Base-by-base conservation (phyloP, 2,329 filamentous ascomycete species). In the Diplodia scrobiculata region DNA sequence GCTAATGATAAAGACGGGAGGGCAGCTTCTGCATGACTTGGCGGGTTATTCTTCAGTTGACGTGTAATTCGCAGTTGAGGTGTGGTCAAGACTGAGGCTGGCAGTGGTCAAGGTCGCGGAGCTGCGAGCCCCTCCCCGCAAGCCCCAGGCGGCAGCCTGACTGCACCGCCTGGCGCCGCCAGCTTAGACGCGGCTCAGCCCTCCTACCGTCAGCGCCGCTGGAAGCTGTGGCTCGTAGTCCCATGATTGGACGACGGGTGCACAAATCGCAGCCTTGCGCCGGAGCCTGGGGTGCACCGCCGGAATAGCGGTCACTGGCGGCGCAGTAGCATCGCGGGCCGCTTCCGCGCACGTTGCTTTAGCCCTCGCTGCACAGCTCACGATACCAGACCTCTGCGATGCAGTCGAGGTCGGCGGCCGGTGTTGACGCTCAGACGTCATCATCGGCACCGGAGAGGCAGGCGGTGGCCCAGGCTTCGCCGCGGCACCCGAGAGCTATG, bases 81-180 rank as follows among this genome's bases (percentile, higher is more conserved):
- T 45, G 54, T 27, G n/a, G 54, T 27, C n/a, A n/a, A 2, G 29
- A 19, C 52, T 19, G 17, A n/a, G 34, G 52, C 17, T 14, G n/a
- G 29, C 29, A 32, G 29, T 27, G 52, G 32, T 29, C 3, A 53
- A 10, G 21, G 21, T 25, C 38, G 27, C 41, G n/a, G n/a, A 60
- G 29, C 45, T 17, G 21, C n/a, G 45, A 27, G 58, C 17, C 38
- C 58, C 41, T 27, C 58, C 45, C 17, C n/a, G 17, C 45, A 36
- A 62, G 58, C 58, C 50, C 29, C 58, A 62, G 58, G 58, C 58
- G 58, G 58, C 58, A 62, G 58, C 58, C 45, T 51, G 21, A 17
- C 14, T 45, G 45, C 29, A 50, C 27, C 58, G 38, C 38, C 54
- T 41, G 17, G 21, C 58, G 29, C 45, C 13, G 58, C 58, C 38